phyloP scores from a whole-genome alignment of 257 asterid species.

The Solanum ossicruentum region DNA sequence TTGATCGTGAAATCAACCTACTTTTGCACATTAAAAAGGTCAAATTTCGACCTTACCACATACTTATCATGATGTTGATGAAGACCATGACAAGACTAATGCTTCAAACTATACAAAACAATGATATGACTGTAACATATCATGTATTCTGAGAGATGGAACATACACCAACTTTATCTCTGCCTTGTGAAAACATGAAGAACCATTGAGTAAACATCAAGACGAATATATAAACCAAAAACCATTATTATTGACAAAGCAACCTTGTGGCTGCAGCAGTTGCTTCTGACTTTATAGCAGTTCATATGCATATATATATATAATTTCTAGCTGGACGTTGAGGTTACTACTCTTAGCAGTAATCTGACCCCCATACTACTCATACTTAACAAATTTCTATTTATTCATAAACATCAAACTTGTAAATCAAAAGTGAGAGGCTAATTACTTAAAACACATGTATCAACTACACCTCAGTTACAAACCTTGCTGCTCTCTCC shows the following conservation, averaged over 20 bases:
- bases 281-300: background rate
- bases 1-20: background rate
- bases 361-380: background rate
- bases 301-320: background rate
- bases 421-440: background rate
- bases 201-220: background rate
- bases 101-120: too few relatives aligned
- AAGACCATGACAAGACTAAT: too few relatives aligned
- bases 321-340: background rate
- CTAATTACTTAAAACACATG: background rate
- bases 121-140: too few relatives aligned
- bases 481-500: slow-evolving; percentile 27
- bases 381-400: background rate
- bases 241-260: background rate
- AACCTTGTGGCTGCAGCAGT: background rate
- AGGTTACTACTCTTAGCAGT: background rate
- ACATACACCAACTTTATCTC: background rate
- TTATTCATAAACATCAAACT: background rate
- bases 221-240: background rate
- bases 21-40: background rate
- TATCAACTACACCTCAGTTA: background rate
- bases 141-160: too few relatives aligned
- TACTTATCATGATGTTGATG: too few relatives aligned
- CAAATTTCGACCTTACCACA: background rate
- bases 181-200: background rate